phyloP scores from a whole-genome alignment of 2,329 filamentous ascomycete genomes.

The Nothopassalora personata region DNA sequence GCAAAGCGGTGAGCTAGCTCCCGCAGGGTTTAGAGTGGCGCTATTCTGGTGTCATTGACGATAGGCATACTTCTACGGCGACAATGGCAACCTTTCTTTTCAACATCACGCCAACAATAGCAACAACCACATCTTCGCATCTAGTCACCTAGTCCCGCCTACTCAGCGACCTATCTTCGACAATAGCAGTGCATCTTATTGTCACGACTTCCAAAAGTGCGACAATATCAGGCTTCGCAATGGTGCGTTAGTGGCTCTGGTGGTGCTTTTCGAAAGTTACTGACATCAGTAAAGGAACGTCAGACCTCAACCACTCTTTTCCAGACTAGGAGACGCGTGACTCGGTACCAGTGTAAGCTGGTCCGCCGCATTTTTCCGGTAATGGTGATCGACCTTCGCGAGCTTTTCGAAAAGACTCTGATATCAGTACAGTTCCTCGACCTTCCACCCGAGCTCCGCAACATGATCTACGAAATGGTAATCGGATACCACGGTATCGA shows the following conservation, averaged over 20 bases:
- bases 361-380: constrained; percentile 20
- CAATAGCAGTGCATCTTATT: neutral
- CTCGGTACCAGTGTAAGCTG: constrained; percentile 16
- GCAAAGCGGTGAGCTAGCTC: neutral
- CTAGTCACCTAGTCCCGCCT: neutral
- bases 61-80: neutral
- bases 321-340: constrained; percentile 16
- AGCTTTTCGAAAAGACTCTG: neutral
- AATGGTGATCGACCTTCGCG: neutral
- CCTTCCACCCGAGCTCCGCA: constrained; percentile 26
- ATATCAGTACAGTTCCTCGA: constrained; percentile 20
- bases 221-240: neutral
- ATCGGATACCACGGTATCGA: constrained; percentile 19
- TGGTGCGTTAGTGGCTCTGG: constrained; percentile 3
- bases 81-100: neutral
- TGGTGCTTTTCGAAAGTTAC: neutral
- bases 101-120: neutral
- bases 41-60: neutral
- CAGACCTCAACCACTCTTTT: constrained; percentile 13
- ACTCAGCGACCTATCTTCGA: neutral
- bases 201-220: neutral
- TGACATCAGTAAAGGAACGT: constrained; percentile 10
- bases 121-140: neutral
- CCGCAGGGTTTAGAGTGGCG: neutral
- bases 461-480: constrained; percentile 22